These are phyloP conservation scores for Pterula multifida DNA, from an alignment of 1,284 basidiomycete species.

Conservation along the genomic window DNA sequence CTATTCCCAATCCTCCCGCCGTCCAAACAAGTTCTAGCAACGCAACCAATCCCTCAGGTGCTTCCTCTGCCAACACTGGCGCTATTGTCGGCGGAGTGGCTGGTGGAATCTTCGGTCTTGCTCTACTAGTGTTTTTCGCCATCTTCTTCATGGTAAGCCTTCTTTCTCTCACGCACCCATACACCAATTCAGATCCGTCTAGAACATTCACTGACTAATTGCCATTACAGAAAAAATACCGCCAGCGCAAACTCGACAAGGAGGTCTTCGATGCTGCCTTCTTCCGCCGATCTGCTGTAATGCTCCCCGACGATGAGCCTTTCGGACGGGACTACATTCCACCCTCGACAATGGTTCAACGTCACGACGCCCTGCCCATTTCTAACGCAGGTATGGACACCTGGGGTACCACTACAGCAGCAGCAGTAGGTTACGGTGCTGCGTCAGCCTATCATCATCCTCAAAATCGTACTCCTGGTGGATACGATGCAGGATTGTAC, in stretches of 20 bases:
- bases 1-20: not conserved
- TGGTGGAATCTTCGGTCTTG: not conserved
- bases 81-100: not conserved
- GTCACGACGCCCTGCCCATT: not conserved
- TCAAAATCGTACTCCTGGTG: not conserved
- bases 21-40: not conserved
- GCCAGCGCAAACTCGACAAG: not conserved
- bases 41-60: not conserved
- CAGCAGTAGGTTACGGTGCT: not conserved
- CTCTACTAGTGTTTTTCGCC: not conserved
- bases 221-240: not conserved
- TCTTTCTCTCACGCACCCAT: not conserved
- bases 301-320: not conserved
- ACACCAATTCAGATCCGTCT: no score
- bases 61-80: not conserved
- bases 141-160: not conserved
- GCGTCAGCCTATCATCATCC: not conserved
- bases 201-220: not conserved
- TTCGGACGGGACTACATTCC: not conserved
- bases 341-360: not conserved
- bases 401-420: not conserved
- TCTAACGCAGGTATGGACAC: not conserved
- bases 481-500: not conserved
- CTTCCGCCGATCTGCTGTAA: not conserved
- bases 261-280: constrained; percentile 1